Base-by-base conservation (phyloP, 345 rosid genomes). In the Psidium guajava region DNA sequence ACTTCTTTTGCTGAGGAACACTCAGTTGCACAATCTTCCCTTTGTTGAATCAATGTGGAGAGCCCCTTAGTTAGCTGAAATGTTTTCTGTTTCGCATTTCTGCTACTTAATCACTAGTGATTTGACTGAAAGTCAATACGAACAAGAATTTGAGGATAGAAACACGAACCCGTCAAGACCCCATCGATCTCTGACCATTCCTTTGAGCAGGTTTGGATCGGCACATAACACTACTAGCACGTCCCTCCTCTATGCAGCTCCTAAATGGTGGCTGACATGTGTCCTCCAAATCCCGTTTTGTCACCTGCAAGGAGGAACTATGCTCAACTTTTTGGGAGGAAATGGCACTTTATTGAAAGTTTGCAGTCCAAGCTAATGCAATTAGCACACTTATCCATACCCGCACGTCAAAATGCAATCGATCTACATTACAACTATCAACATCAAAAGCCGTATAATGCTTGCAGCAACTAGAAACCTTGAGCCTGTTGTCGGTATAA, bases 401-500 rank as follows among this genome's bases (percentile, higher is more conserved):
- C 88, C 73, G 81, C 9, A 91, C 92, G 54, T 92, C 89, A 84
- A 89, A 90, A 82, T 85, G 90, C 83, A 89, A 89, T 47, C 91
- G 86, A 81, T 90, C 89, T 6, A 58, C 47, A 87, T 87, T 89
- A 92, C 92, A 90, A 5, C 82, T 88, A 56, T 92, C 91, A 50
- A 89, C 59, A 83, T 92, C 92, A 83, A 90, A 92, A 59, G 93
- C 92, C 16, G 92, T 89, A 27, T 87, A 92, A 84, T 92, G 93
- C 87, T 90, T 90, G 87, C 91, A 90, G 52, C 90, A 90, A 14
- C 89, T 85, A 14, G 93, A 88, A n/a, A 90, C 92, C 85, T 90
- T 89, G 49, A 92, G 89, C 54, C 59, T 88, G 28, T 88, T 74
- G 18, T 57, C 87, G 2, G 83, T 56, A 69, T 83, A 86, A 8